phyloP scores from a whole-genome alignment of 2,329 filamentous ascomycete genomes.

The Stachybotrys echinatus region DNA sequence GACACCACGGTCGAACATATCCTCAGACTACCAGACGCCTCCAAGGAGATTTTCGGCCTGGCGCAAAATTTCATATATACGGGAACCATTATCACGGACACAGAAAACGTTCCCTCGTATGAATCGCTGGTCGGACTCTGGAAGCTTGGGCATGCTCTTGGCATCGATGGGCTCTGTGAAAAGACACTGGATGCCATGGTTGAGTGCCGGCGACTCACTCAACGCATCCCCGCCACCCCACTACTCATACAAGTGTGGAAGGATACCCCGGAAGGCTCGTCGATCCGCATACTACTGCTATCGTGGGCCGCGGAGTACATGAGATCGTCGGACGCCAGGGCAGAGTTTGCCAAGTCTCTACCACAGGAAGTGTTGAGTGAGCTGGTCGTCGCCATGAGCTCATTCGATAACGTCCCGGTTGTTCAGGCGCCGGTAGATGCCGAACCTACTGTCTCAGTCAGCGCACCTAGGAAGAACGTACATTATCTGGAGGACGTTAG shows the following conservation, averaged over 20 bases:
- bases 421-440: slow-evolving; percentile 20
- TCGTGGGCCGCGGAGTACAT: slow-evolving; percentile 62
- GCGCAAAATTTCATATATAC: slow-evolving; percentile 52
- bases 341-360: slow-evolving; percentile 55
- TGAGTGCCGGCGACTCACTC: slow-evolving; percentile 46
- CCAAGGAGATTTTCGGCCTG: slow-evolving; percentile 47
- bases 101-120: slow-evolving; percentile 41
- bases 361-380: slow-evolving; percentile 59
- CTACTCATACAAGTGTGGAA: slow-evolving; percentile 58
- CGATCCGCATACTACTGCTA: slow-evolving; percentile 52
- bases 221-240: slow-evolving; percentile 51
- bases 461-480: slow-evolving; percentile 37
- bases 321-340: slow-evolving; percentile 47
- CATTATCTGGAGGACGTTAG: slow-evolving; percentile 41
- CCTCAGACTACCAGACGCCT: slow-evolving; percentile 42
- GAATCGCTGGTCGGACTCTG: slow-evolving; percentile 50
- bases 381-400: slow-evolving; percentile 57
- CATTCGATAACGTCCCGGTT: slow-evolving; percentile 36
- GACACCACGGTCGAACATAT: slow-evolving; percentile 42
- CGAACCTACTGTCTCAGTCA: slow-evolving; percentile 8
- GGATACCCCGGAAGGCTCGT: slow-evolving; percentile 55
- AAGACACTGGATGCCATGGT: slow-evolving; percentile 52
- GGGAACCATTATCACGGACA: slow-evolving; percentile 36
- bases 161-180: slow-evolving; percentile 50
- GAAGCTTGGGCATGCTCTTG: slow-evolving; percentile 49